Base-by-base conservation (phyloP, 2,329 filamentous ascomycete genomes). In the Arthrobotrys iridis region DNA sequence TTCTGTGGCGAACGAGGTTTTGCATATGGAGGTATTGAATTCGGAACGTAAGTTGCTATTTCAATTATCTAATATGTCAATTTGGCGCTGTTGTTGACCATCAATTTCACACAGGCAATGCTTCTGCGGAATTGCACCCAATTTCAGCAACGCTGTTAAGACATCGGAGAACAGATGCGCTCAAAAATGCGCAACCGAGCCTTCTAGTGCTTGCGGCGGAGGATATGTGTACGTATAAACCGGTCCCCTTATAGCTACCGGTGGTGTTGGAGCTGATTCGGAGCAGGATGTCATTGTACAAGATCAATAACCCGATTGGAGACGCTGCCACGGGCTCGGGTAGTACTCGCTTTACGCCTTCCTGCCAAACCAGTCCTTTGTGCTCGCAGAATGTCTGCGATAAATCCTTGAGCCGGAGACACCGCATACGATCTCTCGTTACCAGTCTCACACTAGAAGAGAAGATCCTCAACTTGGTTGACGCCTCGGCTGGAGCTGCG, bases 371-470 rank as follows among this genome's bases (percentile, higher is more conserved):
- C 8, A 43, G 80, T 18, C 80, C 79, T 0, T 76, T 81, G n/a
- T 79, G 80, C 46, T 77, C 77, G 13, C 79, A 79, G 48, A 68
- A 78, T 2, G 84, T 88, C 10, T 88, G 87, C 78, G 82, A 88
- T 68, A 80, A 81, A 2, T 82, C 83, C 11, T 83, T 81, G 13
- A 79, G 79, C 26, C 79, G 81, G 1, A 80, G 81, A 6, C 81
- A 83, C 26, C 81, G 85, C 43, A 84, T 84, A 1, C 81, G 80
- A 11, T 85, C 85, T 40, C 82, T 88, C 0, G 83, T 88, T 33
- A 82, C 83, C 1, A 82, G 84, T 20, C 84, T 88, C 77, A 86
- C 82, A 2, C 81, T 85, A 8, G 83, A 83, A 41, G 86, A 88
- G 79, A 86, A 88, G 77, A 84, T 88, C 20, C 87, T 87, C 67